phyloP scores from a whole-genome alignment of 768 basidiomycete species.

The Pisolithus tinctorius region DNA sequence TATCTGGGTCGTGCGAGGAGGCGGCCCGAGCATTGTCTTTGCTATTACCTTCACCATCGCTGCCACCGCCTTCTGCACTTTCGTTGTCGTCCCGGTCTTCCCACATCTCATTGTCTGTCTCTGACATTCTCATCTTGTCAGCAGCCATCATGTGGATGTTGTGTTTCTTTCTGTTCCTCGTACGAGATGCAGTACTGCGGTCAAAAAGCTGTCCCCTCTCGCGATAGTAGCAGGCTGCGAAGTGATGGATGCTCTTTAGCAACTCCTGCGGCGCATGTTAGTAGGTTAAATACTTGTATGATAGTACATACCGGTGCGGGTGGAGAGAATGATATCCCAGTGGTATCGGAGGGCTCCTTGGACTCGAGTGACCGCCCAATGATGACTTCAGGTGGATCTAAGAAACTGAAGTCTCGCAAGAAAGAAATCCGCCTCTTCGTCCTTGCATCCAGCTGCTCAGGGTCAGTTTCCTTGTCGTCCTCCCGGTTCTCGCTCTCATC shows the following conservation, averaged over 20 bases:
- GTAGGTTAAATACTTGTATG: not conserved
- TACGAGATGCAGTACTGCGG: constrained; percentile 39
- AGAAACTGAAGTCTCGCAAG: constrained; percentile 45
- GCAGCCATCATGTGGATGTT: constrained; percentile 19
- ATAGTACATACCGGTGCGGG: constrained; percentile 47
- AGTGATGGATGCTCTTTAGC: constrained; percentile 46
- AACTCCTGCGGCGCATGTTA: constrained; percentile 36
- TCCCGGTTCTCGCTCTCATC: constrained; percentile 8
- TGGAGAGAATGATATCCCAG: constrained; percentile 17
- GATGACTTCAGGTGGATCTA: constrained; percentile 30
- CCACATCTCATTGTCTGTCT: constrained; percentile 8
- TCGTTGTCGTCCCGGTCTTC: constrained; percentile 9
- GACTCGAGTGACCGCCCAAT: constrained; percentile 2
- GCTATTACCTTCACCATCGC: constrained; percentile 8
- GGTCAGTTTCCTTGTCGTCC: constrained; percentile 1
- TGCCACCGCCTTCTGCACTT: constrained; percentile 6
- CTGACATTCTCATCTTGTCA: constrained; percentile 1
- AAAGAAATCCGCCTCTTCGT: constrained; percentile 42
- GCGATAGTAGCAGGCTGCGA: constrained; percentile 50
- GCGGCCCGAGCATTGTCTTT: constrained; percentile 7
- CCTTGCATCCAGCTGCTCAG: constrained; percentile 13
- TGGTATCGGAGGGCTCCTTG: constrained; percentile 1
- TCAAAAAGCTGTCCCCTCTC: constrained; percentile 56
- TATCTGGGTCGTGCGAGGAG: constrained; percentile 2
- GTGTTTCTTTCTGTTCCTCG: constrained; percentile 31